Evolutionary conservation across 179 eudicot species (phyloP).

Genomic region (Beta lomatogona): DNA sequence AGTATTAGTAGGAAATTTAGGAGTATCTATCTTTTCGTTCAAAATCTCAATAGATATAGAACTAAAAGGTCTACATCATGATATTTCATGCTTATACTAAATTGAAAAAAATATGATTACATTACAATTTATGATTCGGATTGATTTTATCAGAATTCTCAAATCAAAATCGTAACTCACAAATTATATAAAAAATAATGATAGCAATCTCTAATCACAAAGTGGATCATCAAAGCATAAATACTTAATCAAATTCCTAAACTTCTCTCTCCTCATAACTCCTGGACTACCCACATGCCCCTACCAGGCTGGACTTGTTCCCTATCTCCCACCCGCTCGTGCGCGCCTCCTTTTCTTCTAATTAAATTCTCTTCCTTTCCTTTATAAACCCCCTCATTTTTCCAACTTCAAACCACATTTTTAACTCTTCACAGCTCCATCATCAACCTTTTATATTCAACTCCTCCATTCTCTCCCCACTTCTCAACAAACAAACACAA

Average conservation of each 20-base stretch:
- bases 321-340: constrained; percentile 39
- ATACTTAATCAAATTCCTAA: not conserved
- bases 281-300: constrained; percentile 31
- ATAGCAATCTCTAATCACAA: not conserved
- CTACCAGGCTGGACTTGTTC: constrained; percentile 34
- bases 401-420: not conserved
- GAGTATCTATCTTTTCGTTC: no score
- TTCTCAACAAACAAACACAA: not conserved
- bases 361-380: not conserved
- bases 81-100: no score
- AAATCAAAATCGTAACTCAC: not conserved
- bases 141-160: not conserved
- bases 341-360: constrained; percentile 25
- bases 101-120: no score
- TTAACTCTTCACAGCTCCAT: no score
- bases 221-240: not conserved
- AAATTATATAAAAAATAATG: not conserved
- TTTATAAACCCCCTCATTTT: constrained; percentile 19
- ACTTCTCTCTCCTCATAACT: not conserved
- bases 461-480: not conserved
- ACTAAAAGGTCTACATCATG: no score
- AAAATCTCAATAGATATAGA: no score
- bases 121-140: not conserved
- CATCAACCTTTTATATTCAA: not conserved
- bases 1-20: no score